A percentile compares a stretch with the other conserved stretches of the same genome.
Conservation (phyloP, 441 rosid species). For the Erodium moschatum region DNA sequence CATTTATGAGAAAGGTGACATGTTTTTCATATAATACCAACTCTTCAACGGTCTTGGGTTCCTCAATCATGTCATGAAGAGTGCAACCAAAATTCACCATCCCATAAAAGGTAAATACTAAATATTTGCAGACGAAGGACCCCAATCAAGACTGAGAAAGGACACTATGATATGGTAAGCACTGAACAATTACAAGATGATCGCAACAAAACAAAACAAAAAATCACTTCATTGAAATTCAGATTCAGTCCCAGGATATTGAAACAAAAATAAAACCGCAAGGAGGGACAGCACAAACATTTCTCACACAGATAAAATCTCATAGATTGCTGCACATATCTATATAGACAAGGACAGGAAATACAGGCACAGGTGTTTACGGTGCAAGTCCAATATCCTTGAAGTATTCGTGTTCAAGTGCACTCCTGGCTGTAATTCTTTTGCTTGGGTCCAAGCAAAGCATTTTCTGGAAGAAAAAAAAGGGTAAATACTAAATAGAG, state of each 20-base stretch:
- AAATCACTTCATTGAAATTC: not conserved
- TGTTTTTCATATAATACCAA: too few species aligned
- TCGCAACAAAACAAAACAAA: too few species aligned
- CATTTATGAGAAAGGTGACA: too few species aligned
- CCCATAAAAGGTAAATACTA: not conserved
- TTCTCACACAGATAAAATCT: not conserved
- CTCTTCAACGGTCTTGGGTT: too few species aligned
- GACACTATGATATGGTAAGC: too few species aligned
- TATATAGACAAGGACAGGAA: not conserved
- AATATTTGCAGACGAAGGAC: too few species aligned
- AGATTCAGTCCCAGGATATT: not conserved
- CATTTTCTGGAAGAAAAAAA: constrained; percentile 75
- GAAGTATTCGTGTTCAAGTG: constrained; percentile 89
- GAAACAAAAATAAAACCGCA: not conserved
- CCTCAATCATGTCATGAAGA: too few species aligned
- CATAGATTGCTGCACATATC: not conserved
- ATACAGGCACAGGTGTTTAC: not conserved
- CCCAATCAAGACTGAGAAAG: too few species aligned
- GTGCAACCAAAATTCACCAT: not conserved
- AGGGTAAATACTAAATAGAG: too few species aligned
- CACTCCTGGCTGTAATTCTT: constrained; percentile 83
- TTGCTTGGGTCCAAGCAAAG: constrained; percentile 77
- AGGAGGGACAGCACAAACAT: not conserved
- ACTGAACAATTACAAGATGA: not conserved
- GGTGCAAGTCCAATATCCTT: constrained; percentile 43